These are phyloP conservation scores for Colletotrichum coccodes DNA, from an alignment of 2,329 filamentous ascomycete species.

Conservation along the genomic window DNA sequence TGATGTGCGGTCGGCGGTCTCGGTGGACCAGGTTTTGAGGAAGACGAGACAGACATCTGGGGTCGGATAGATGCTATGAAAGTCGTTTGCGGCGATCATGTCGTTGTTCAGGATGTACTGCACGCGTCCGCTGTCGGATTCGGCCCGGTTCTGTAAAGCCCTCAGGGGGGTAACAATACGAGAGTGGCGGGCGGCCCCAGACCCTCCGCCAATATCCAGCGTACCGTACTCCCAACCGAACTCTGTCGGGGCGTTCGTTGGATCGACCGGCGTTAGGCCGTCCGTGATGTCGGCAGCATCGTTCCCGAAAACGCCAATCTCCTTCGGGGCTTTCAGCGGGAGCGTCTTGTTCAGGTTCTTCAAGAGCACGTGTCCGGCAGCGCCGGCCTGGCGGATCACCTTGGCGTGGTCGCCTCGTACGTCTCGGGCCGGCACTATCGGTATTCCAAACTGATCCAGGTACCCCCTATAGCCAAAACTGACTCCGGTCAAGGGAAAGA, in stretches of 20 bases:
- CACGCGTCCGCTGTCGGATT: conserved; percentile 62
- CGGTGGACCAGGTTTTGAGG: conserved; percentile 74
- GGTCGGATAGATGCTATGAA: conserved; percentile 59
- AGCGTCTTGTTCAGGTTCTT: conserved; percentile 73
- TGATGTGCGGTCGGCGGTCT: conserved; percentile 70
- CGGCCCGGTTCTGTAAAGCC: conserved; percentile 70
- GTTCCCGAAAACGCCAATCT: conserved; percentile 12
- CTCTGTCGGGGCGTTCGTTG: not conserved
- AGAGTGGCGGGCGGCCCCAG: conserved; percentile 68
- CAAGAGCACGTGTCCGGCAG: conserved; percentile 69
- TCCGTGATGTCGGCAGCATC: conserved; percentile 49
- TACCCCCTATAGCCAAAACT: no score
- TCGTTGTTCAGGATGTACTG: conserved; percentile 57
- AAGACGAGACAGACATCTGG: conserved; percentile 75
- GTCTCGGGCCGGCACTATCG: no score
- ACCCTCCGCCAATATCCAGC: conserved; percentile 75
- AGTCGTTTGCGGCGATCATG: conserved; percentile 57
- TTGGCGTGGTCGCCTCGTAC: conserved; percentile 47
- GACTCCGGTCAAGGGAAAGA: conserved; percentile 50
- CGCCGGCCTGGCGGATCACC: conserved; percentile 67
- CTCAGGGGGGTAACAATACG: conserved; percentile 74
- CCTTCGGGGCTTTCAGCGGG: conserved; percentile 65
- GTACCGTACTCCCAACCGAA: conserved; percentile 65
- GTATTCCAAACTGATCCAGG: no score
- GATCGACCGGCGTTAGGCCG: no score